Conservation (phyloP, 306 rosid genomes). For the Pyrus betulifolia region DNA sequence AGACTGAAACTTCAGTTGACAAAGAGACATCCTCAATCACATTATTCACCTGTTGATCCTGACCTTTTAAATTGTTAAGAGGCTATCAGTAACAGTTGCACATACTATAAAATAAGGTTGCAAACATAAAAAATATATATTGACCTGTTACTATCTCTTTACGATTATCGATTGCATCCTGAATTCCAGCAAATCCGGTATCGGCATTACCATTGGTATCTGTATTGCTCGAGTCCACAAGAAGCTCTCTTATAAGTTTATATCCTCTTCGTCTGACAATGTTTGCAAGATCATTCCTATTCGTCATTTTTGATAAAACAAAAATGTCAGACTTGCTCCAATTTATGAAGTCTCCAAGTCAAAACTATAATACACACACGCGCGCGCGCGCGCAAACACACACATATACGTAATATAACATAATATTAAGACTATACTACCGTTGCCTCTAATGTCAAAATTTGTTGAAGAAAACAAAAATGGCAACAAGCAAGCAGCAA, state of each 20-base stretch:
- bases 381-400: accelerated
- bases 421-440: neutral
- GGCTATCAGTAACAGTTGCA: slow-evolving; percentile 32
- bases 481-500: neutral
- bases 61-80: slow-evolving; percentile 54
- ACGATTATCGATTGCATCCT: slow-evolving; percentile 14
- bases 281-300: slow-evolving; percentile 80
- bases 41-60: slow-evolving; percentile 35
- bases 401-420: neutral
- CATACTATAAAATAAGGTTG: neutral
- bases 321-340: neutral
- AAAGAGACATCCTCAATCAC: slow-evolving; percentile 20
- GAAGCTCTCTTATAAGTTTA: slow-evolving; percentile 59
- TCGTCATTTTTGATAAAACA: neutral
- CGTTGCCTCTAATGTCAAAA: neutral
- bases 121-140: slow-evolving; percentile 15
- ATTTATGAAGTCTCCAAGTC: neutral
- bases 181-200: slow-evolving; percentile 12
- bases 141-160: slow-evolving; percentile 42
- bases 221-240: slow-evolving; percentile 25
- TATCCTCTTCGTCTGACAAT: slow-evolving; percentile 92
- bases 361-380: neutral
- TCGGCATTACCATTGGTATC: slow-evolving; percentile 18
- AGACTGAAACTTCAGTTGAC: slow-evolving; percentile 17
- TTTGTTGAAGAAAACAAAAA: neutral